Base-by-base conservation (phyloP, 2,329 filamentous ascomycete genomes). In the Colletotrichum paranaense region DNA sequence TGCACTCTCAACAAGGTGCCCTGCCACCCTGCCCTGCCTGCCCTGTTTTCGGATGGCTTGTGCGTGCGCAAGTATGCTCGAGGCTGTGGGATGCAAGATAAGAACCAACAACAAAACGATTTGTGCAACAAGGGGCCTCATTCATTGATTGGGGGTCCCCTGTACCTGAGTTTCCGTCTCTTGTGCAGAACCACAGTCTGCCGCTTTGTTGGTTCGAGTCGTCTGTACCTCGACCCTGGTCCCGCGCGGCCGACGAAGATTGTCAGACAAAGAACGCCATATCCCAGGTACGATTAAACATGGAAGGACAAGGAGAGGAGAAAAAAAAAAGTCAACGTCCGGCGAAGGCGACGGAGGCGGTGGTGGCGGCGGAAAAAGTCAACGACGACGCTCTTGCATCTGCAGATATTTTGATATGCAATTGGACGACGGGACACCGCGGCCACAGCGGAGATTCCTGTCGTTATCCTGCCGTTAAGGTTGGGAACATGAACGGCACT, bases 61-160 rank as follows among this genome's bases (percentile, higher is more conserved):
- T 63, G 26, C 35, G 46, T 19, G 24, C 59, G 38, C 28, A 35
- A 11, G 42, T 30, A 24, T 32, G 42, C 26, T 62, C 26, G 19
- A 46, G 59, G 59, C 26, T 30, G 38, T 49, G 24, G 9, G 11
- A 62, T 62, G 59, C 26, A 38, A 52, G 60, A 52, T 63, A 63
- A 52, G 60, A 56, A 63, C 42, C 42, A 63, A 49, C 46, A 32
- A 63, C 60, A 62, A 62, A 26, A 19, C 24, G 46, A 46, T 49
- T 62, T 62, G 38, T 42, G 46, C 46, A 62, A 62, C 59, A 49
- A 52, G 59, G 59, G 38, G 9, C 26, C 42, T 46, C 22, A 24
- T 46, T 62, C 22, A 38, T 28, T 62, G 24, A 42, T 16, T 62
- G 42, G 59, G 26, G 60, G 28, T 49, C 19, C 42, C 42, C n/a